phyloP scores from a whole-genome alignment of 768 basidiomycete genomes.

The Arthromyces matolae region DNA sequence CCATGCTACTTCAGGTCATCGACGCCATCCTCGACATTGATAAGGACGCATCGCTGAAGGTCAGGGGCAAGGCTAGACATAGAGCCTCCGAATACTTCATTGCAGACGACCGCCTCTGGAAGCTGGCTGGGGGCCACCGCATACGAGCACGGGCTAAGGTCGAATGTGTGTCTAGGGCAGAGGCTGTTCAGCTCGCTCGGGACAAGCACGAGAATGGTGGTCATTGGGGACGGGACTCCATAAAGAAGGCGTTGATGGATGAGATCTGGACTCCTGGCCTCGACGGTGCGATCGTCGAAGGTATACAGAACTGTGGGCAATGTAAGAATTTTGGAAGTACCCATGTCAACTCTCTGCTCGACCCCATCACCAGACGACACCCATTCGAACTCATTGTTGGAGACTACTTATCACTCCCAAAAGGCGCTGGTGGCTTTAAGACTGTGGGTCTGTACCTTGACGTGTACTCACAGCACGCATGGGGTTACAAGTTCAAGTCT shows the following conservation, averaged over 20 bases:
- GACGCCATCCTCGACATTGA: slow-evolving; percentile 16
- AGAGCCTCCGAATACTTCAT: slow-evolving; percentile 23
- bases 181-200: slow-evolving; percentile 21
- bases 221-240: slow-evolving; percentile 31
- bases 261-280: too few relatives aligned
- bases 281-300: too few relatives aligned
- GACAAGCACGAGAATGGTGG: slow-evolving; percentile 21
- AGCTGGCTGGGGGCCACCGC: slow-evolving; percentile 13
- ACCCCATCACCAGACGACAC: slow-evolving; percentile 23
- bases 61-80: slow-evolving; percentile 20
- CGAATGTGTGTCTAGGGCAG: slow-evolving; percentile 27
- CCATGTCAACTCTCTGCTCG: too few relatives aligned
- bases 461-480: slow-evolving; percentile 22
- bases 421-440: slow-evolving; percentile 30
- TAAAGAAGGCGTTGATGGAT: slow-evolving; percentile 29
- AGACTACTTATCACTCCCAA: slow-evolving; percentile 21
- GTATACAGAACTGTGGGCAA: too few relatives aligned
- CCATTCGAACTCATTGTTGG: slow-evolving; percentile 36
- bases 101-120: slow-evolving; percentile 26
- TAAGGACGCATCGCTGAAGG: neutral
- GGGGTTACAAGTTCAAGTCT: slow-evolving; percentile 26
- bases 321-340: too few relatives aligned
- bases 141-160: slow-evolving; percentile 14
- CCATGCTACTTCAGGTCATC: slow-evolving; percentile 1
- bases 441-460: too few relatives aligned